Conservation (phyloP, 2,329 filamentous ascomycete species). For the Botrytis deweyae region DNA sequence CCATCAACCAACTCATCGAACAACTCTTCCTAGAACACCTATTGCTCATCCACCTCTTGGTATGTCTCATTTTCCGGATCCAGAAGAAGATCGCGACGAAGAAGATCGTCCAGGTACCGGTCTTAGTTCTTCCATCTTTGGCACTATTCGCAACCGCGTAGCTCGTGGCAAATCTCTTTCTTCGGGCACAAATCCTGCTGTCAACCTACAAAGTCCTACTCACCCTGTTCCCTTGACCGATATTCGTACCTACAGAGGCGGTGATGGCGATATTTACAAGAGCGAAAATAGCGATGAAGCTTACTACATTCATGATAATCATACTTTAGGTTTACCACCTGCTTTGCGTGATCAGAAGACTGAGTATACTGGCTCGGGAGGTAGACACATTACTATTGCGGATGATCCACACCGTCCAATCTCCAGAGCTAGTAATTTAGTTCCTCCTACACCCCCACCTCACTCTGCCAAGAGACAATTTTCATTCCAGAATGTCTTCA, state of each 20-base stretch:
- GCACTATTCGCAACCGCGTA: conserved; percentile 52
- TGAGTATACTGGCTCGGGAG: conserved; percentile 50
- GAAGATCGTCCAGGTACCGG: conserved; percentile 48
- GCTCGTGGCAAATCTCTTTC: conserved; percentile 30
- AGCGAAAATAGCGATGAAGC: conserved; percentile 41
- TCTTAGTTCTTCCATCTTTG: conserved; percentile 56
- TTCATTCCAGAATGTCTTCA: conserved; percentile 85
- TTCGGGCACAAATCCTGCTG: conserved; percentile 26
- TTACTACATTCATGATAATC: conserved; percentile 43
- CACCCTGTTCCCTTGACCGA: conserved; percentile 63
- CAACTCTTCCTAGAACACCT: conserved; percentile 33
- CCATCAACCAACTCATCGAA: conserved; percentile 24
- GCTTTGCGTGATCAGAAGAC: conserved; percentile 44
- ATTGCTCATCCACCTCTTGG: conserved; percentile 72
- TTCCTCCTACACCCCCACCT: conserved; percentile 58
- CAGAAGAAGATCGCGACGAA: conserved; percentile 58
- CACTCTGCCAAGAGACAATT: conserved; percentile 73
- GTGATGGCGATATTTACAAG: conserved; percentile 33
- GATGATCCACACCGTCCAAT: conserved; percentile 31
- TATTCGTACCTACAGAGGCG: conserved; percentile 48
- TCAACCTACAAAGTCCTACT: conserved; percentile 53
- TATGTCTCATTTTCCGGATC: conserved; percentile 78
- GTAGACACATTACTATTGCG: conserved; percentile 50
- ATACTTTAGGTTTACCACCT: conserved; percentile 52
- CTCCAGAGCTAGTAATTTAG: conserved; percentile 28